These are phyloP conservation scores for Microthlaspi erraticum DNA, from an alignment of 345 rosid species.

Conservation along the genomic window DNA sequence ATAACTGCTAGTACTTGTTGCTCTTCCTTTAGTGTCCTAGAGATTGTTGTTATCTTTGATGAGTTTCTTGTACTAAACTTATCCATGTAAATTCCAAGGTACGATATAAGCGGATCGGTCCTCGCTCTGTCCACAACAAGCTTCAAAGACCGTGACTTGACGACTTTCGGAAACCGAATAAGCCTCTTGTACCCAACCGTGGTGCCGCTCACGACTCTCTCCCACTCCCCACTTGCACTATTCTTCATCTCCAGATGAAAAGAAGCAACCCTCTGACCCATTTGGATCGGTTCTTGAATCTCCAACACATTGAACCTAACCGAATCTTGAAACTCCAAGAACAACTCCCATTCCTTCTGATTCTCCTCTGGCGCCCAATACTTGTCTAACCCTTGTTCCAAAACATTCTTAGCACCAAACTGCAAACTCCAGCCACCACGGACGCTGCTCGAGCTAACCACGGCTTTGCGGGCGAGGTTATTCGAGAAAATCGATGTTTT, in stretches of 20 bases:
- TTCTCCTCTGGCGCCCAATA: slow-evolving; percentile 90
- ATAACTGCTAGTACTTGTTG: background rate
- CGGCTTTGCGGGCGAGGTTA: slow-evolving; percentile 59
- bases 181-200: slow-evolving; percentile 82
- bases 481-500: slow-evolving; percentile 61
- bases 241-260: slow-evolving; percentile 62
- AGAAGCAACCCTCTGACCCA: slow-evolving; percentile 73
- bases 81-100: slow-evolving; percentile 70
- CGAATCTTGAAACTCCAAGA: slow-evolving; percentile 53
- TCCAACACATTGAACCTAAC: slow-evolving; percentile 74
- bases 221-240: slow-evolving; percentile 57
- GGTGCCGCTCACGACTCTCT: slow-evolving; percentile 58
- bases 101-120: slow-evolving; percentile 79
- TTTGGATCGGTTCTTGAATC: slow-evolving; percentile 83
- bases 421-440: slow-evolving; percentile 51
- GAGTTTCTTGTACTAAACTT: slow-evolving; percentile 35
- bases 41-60: slow-evolving; percentile 26
- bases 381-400: slow-evolving; percentile 61
- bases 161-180: slow-evolving; percentile 58
- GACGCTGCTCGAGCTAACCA: slow-evolving; percentile 58
- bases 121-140: slow-evolving; percentile 66
- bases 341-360: slow-evolving; percentile 55
- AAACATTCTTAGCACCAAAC: slow-evolving; percentile 57
- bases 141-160: slow-evolving; percentile 55
- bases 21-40: slow-evolving; percentile 40